Evolutionary conservation across 2,329 filamentous ascomycete genomes (phyloP), one percentile per base, ranked within the genome.

Genomic region (Microcyclospora pomicola): DNA sequence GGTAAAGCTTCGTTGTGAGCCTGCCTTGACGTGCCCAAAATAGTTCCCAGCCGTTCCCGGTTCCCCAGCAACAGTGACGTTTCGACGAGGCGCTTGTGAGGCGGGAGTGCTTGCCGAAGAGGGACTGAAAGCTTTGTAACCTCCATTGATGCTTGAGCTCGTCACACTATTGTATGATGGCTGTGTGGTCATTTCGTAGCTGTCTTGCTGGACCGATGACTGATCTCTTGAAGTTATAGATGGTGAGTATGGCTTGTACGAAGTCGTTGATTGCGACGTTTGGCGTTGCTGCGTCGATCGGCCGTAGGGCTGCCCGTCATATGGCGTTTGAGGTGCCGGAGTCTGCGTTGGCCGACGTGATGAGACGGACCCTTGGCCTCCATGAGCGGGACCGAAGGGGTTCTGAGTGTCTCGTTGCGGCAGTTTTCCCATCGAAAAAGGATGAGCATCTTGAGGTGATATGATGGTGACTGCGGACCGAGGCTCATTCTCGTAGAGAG

Each of bases 81-180:
- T 50, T 12, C 48, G 36, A 28, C 42, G 39, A 9, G 46, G 46
- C 9, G 24, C 36, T 31, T 40, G 37, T 31, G 30, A 9, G 30
- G 30, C 12, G 12, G 12, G 9, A 27, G 39, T 40, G 19, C 9
- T 47, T 16, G 9, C 30, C 30, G 30, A 31, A 5, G 43, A 35
- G 9, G 55, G 54, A 28, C 53, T 56, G 53, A 58, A 59, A 12
- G 56, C 51, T 6, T 52, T 43, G 37, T 57, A 59, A 28, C 46
- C 45, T 27, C 46, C 44, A 5, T 33, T 29, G 31, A 36, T 38
- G 14, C 39, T 38, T 7, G 41, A 24, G 9, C 14, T 31, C 12
- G 12, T 15, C 4, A 31, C 30, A 9, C 15, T 13, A 33, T 35
- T 32, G 34, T 41, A 39, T n/a, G 47, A 31, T 13, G 48, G 42